Percentiles rank a stretch among this genome's conserved stretches.
These are phyloP conservation scores for Rhodotorula paludigena DNA, from an alignment of 768 basidiomycete genomes.

Conservation along the genomic window DNA sequence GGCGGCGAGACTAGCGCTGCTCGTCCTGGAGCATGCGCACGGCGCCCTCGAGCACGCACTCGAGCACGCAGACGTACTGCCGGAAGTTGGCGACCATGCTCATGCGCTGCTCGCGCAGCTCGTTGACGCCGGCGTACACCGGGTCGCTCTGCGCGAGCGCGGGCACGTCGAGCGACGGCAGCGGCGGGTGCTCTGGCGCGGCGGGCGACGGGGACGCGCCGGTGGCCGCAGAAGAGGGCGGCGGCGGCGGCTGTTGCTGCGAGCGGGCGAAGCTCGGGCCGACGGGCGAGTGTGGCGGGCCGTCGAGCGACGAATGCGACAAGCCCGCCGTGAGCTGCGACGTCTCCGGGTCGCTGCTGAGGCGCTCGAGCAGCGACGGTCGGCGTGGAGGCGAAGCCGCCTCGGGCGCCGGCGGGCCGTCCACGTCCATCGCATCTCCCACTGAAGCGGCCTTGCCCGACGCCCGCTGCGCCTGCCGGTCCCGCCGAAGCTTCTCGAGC, in stretches of 20 bases:
- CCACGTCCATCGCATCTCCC: conserved; percentile 25
- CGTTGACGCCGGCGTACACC: conserved; percentile 74
- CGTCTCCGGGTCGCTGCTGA: conserved; percentile 22
- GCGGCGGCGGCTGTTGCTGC: not conserved
- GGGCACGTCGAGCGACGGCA: conserved; percentile 35
- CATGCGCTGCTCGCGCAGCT: conserved; percentile 95
- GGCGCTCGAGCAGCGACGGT: not conserved
- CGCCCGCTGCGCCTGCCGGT: conserved; percentile 42
- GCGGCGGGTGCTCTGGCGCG: not conserved
- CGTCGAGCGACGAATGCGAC: conserved; percentile 21
- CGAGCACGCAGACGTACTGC: conserved; percentile 71
- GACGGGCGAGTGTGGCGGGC: not conserved
- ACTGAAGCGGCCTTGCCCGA: not conserved
- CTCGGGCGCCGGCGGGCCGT: not conserved
- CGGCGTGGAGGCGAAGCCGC: not conserved
- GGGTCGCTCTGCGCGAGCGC: conserved; percentile 63
- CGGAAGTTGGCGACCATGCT: conserved; percentile 87
- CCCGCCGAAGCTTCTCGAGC: conserved; percentile 66
- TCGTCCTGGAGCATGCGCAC: not conserved
- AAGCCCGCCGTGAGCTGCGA: conserved; percentile 22
- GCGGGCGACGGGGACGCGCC: not conserved
- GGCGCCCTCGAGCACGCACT: conserved; percentile 30
- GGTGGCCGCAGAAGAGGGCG: not conserved
- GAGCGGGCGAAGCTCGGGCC: not conserved
- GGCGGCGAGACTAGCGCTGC: no score